These are phyloP conservation scores for Pythium scleroteichum DNA, from an alignment of 352 stramenopile species.

Conservation along the genomic window DNA sequence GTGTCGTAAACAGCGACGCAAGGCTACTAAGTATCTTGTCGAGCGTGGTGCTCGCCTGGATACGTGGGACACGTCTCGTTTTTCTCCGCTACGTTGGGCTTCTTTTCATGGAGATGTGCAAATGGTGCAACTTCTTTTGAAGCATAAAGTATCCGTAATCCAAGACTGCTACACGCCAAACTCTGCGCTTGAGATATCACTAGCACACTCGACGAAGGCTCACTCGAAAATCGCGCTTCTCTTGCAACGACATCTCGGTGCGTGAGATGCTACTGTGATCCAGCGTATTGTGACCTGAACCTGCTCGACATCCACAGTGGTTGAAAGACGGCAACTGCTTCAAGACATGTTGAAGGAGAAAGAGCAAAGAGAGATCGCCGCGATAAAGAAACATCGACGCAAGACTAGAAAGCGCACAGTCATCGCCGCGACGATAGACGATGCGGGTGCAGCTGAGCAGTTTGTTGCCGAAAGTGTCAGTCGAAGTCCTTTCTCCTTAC, in stretches of 20 bases:
- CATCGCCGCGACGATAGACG: no score
- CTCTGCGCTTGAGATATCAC: conserved; percentile 48
- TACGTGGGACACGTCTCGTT: conserved; percentile 41
- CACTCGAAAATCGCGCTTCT: conserved; percentile 42
- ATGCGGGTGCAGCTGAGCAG: no score
- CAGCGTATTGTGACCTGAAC: no score
- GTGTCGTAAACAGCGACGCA: conserved; percentile 49
- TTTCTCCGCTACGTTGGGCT: conserved; percentile 55
- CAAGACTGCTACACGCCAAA: conserved; percentile 48
- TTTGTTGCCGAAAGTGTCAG: background rate
- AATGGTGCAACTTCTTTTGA: conserved; percentile 43
- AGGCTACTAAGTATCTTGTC: conserved; percentile 42
- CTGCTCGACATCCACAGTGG: no score
- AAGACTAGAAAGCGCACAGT: conserved; percentile 9
- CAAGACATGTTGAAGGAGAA: conserved; percentile 34
- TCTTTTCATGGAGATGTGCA: conserved; percentile 35
- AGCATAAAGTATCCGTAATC: conserved; percentile 43
- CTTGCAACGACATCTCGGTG: conserved; percentile 45
- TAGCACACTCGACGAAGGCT: conserved; percentile 29
- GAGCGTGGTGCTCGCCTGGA: conserved; percentile 41
- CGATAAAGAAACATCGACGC: conserved; percentile 27
- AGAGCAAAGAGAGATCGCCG: conserved; percentile 37
- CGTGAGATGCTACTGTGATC: no score
- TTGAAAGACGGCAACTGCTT: conserved; percentile 36
- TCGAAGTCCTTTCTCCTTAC: conserved; percentile 19